Base-by-base conservation (phyloP, 805 yeast genomes). In the Middelhovenomyces tepae region DNA sequence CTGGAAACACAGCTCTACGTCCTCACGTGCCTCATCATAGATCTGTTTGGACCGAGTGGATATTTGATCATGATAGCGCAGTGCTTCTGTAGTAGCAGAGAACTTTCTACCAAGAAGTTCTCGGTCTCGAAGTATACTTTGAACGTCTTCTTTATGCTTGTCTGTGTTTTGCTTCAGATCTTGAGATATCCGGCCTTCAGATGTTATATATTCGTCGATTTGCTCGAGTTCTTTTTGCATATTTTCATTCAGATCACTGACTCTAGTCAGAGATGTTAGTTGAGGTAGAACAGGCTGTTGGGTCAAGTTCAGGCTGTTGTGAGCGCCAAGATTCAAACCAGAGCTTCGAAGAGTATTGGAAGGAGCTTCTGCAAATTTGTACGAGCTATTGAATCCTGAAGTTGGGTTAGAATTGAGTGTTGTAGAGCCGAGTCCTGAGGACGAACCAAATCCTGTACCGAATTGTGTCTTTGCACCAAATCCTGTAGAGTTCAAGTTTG, bases 211-310 rank as follows among this genome's bases (percentile, higher is more conserved):
- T 17, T 59, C 54, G 47, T 74, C 78, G 28, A 73, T 59, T 28
- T 57, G 67, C 40, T 73, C 75, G n/a, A 74, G 53, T 42, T 72
- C 75, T 37, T 58, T 59, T 45, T 73, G 76, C 27, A 67, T 58
- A 9, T 58, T 51, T 14, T 67, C 73, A 1, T 79, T 73, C 25
- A 74, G 64, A 45, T 74, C 79, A 4, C 74, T 67, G 4, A 73
- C 75, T 21, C 79, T 50, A 1, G 78, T 70, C 57, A 73, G 63
- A 2, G 78, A 69, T 2, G 76, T 71, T 36, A 73, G 59, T 22
- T 60, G 64, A 7, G 53, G 45, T 71, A 75, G 39, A 65, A n/a
- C n/a, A n/a, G n/a, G n/a, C n/a, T n/a, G n/a, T n/a, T n/a, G n/a
- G n/a, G n/a, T n/a, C n/a, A n/a, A n/a, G n/a, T n/a, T n/a, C n/a